Conservation (phyloP, 495 filamentous ascomycete genomes). For the Neurospora sp. region DNA sequence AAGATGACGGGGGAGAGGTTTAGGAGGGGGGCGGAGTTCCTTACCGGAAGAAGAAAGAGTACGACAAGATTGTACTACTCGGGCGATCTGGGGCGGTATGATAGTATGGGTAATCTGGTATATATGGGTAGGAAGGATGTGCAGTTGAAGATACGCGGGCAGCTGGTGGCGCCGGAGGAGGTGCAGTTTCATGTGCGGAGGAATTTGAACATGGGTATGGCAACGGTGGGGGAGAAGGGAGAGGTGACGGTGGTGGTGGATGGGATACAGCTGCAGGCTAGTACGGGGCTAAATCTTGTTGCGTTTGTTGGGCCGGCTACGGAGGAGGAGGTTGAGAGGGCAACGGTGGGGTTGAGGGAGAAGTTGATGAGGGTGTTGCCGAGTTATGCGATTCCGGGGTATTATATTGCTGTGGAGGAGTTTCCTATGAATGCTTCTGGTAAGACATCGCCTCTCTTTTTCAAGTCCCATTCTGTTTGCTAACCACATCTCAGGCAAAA, state of each 20-base stretch:
- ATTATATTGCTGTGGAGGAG: constrained; percentile 46
- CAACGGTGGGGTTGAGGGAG: constrained; percentile 7
- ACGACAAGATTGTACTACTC: constrained; percentile 50
- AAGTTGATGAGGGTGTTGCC: constrained; percentile 26
- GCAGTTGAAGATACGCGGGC: constrained; percentile 56
- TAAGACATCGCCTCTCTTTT: background rate
- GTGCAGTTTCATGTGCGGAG: constrained; percentile 47
- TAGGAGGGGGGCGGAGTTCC: background rate
- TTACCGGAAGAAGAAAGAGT: background rate
- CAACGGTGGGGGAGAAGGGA: constrained; percentile 9
- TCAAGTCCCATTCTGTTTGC: background rate
- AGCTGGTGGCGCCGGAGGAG: constrained; percentile 55
- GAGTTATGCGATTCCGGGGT: constrained; percentile 50
- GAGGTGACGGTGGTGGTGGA: constrained; percentile 28
- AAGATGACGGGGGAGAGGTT: background rate
- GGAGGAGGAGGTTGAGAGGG: constrained; percentile 16
- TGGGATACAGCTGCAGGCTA: constrained; percentile 28
- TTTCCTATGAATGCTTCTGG: constrained; percentile 33
- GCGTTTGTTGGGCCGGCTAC: constrained; percentile 18
- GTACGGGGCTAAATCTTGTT: constrained; percentile 25
- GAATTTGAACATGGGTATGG: constrained; percentile 11
- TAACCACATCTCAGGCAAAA: constrained; percentile 44
- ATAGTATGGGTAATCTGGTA: constrained; percentile 37
- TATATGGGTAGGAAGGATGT: constrained; percentile 56
- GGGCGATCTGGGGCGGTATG: constrained; percentile 53